A percentile compares a stretch with the other conserved stretches of the same genome.
Conservation (phyloP, 768 basidiomycete genomes). For the Leccinum variicolor region DNA sequence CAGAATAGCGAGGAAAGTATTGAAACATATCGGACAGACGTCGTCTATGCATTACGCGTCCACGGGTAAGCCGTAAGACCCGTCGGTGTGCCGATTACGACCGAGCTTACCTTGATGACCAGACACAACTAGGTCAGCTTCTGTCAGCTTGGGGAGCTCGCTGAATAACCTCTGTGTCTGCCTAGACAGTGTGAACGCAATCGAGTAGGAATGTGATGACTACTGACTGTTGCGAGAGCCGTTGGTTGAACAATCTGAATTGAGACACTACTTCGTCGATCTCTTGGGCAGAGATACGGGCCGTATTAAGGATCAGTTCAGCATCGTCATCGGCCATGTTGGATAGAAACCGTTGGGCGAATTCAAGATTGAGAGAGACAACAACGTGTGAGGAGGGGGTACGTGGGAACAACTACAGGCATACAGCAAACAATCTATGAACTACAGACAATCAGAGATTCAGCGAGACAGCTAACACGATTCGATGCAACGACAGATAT, state of each 20-base stretch:
- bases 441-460: conserved; percentile 25
- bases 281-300: conserved; percentile 22
- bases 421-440: conserved; percentile 23
- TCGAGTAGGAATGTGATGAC: neutral
- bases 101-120: conserved; percentile 43
- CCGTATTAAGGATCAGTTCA: conserved; percentile 4
- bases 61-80: neutral
- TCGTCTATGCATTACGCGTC: conserved; percentile 45
- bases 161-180: conserved; percentile 39
- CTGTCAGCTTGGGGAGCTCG: conserved; percentile 48
- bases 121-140: conserved; percentile 44
- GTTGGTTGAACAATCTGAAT: conserved; percentile 25
- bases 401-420: conserved; percentile 29
- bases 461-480: conserved; percentile 27
- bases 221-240: conserved; percentile 28
- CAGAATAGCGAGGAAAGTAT: conserved; percentile 60
- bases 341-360: neutral
- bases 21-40: conserved; percentile 73
- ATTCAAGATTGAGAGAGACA: neutral
- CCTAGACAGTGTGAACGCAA: conserved; percentile 20
- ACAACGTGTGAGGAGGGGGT: neutral
- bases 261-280: conserved; percentile 31
- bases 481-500: conserved; percentile 24
- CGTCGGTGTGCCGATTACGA: neutral
- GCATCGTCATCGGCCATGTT: conserved; percentile 22